A percentile compares a stretch with the other conserved stretches of the same genome.
These are phyloP conservation scores for Cryptosporidium andersoni DNA, from an alignment of 169 alveolate genomes.

Conservation along the genomic window DNA sequence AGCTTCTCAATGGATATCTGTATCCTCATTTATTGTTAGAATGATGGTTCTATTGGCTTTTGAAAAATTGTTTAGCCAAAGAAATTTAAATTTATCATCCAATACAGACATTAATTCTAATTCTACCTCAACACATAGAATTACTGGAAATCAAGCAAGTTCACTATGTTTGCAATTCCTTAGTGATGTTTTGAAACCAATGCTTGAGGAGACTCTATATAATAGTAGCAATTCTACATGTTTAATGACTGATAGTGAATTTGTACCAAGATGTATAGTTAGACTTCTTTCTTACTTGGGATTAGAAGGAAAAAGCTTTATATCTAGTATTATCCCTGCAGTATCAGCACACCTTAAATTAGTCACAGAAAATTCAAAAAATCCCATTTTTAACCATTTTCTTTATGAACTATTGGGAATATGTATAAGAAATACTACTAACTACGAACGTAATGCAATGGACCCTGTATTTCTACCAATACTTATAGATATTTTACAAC, in stretches of 20 bases:
- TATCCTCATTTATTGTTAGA: conserved; percentile 33
- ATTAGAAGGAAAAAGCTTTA: conserved; percentile 4
- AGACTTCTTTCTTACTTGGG: conserved; percentile 22
- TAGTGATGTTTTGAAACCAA: conserved; percentile 28
- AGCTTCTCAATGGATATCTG: conserved; percentile 41
- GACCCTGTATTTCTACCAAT: conserved; percentile 31
- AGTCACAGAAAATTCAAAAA: conserved; percentile 81
- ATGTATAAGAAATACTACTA: conserved; percentile 42
- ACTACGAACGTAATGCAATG: conserved; percentile 8
- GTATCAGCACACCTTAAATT: conserved; percentile 30
- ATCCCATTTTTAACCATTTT: conserved; percentile 84
- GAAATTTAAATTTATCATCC: neutral
- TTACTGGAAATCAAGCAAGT: conserved; percentile 9
- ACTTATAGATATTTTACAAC: conserved; percentile 79
- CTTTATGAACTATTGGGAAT: conserved; percentile 79
- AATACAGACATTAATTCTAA: neutral
- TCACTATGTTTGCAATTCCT: conserved; percentile 44
- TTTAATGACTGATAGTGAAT: conserved; percentile 46
- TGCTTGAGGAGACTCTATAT: conserved; percentile 24
- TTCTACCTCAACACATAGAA: neutral
- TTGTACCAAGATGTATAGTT: conserved; percentile 63
- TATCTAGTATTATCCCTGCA: conserved; percentile 17
- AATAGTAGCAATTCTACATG: conserved; percentile 6
- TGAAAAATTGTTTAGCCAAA: conserved; percentile 53
- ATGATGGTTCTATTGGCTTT: conserved; percentile 62